These are phyloP conservation scores for Aspergillus sp. DNA, from an alignment of 2,329 filamentous ascomycete genomes.

Conservation along the genomic window DNA sequence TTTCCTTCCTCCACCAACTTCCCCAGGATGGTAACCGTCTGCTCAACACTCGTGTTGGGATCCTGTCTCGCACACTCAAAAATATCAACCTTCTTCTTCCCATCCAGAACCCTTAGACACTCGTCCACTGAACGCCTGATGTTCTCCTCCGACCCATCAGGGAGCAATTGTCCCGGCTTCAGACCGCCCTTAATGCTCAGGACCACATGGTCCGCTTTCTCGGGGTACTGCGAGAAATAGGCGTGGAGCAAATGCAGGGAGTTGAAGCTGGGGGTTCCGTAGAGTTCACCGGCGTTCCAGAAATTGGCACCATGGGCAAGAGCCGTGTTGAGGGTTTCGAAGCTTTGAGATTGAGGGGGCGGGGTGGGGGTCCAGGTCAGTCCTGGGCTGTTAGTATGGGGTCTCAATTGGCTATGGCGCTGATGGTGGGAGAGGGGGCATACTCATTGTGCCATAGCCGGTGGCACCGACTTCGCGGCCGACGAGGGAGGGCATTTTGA, in stretches of 20 bases:
- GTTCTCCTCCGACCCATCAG: slow-evolving; percentile 49
- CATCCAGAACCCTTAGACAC: slow-evolving; percentile 46
- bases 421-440: slow-evolving; percentile 18
- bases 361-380: slow-evolving; percentile 28
- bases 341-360: slow-evolving; percentile 26
- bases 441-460: slow-evolving; percentile 53
- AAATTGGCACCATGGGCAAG: slow-evolving; percentile 42
- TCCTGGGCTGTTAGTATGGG: slow-evolving; percentile 17
- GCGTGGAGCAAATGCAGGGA: slow-evolving; percentile 53
- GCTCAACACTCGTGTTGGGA: slow-evolving; percentile 43
- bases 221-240: slow-evolving; percentile 59
- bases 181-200: slow-evolving; percentile 57
- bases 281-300: slow-evolving; percentile 62
- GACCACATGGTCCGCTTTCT: slow-evolving; percentile 56
- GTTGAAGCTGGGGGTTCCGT: slow-evolving; percentile 54
- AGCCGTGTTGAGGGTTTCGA: slow-evolving; percentile 51
- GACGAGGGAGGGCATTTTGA: slow-evolving; percentile 23
- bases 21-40: slow-evolving; percentile 35
- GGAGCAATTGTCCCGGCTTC: slow-evolving; percentile 27
- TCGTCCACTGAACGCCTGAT: slow-evolving; percentile 55
- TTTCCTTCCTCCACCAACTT: slow-evolving; percentile 38
- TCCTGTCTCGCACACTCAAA: slow-evolving; percentile 57
- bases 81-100: slow-evolving; percentile 55
- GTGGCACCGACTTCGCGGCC: slow-evolving; percentile 40
- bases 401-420: background rate